phyloP scores from a whole-genome alignment of 176 grass and related monocot genomes.

The Thalia dealbata region DNA sequence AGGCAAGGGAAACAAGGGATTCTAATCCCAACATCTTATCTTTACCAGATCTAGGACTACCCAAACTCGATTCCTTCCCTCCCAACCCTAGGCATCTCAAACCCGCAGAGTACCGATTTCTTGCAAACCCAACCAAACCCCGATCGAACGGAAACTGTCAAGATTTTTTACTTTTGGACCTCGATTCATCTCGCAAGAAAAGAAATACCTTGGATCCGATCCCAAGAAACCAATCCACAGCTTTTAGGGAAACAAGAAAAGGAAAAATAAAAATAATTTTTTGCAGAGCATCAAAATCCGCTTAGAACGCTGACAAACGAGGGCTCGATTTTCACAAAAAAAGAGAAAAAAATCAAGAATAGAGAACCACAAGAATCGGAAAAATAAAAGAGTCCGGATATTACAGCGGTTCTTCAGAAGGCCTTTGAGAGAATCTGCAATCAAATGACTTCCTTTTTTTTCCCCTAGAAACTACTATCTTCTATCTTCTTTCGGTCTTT shows the following conservation, averaged over 20 bases:
- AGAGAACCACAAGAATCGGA: background rate
- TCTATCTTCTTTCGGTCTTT: background rate
- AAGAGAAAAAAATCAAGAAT: background rate
- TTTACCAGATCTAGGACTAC: background rate
- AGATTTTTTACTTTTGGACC: background rate
- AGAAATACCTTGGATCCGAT: background rate
- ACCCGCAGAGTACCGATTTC: background rate
- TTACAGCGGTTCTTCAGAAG: slow-evolving; percentile 8
- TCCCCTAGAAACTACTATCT: background rate
- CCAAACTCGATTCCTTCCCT: background rate
- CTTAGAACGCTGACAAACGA: background rate
- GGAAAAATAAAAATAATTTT: background rate
- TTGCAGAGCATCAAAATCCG: background rate
- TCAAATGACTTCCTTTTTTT: background rate
- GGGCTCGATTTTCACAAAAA: background rate
- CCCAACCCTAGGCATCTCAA: background rate
- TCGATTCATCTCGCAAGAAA: background rate
- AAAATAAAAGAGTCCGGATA: slow-evolving; percentile 4
- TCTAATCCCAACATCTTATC: background rate
- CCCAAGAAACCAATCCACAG: background rate
- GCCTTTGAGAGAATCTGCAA: slow-evolving; percentile 16
- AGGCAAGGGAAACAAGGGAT: background rate
- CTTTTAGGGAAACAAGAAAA: background rate
- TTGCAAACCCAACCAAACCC: slow-evolving; percentile 4
- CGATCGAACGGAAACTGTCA: background rate